Base-by-base conservation (phyloP, 78 protist genomes). In the Anaeramoeba flamelloides region DNA sequence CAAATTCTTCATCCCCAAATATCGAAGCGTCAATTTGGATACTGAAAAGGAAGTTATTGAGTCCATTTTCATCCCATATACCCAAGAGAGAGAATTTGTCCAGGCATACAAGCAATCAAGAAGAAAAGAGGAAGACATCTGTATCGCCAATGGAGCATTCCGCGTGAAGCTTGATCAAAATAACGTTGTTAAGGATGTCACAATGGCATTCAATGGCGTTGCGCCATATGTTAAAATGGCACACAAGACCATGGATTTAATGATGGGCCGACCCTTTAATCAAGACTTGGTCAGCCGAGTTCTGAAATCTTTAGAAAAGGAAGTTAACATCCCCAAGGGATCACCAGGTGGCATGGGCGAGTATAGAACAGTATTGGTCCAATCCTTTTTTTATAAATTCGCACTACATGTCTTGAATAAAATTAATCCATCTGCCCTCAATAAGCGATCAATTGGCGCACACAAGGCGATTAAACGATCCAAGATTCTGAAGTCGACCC, bases 41-140 rank as follows among this genome's bases (percentile, higher is more conserved):
- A 38, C 3, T 22, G 26, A 3, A 26, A 76, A 30, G 26, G 83
- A 81, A 8, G n/a, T 81, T 38, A 12, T 81, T 22, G 76, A 39
- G 8, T 38, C 3, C 3, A 39, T 81, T 32, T 8, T 8, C 30
- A 22, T 81, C 78, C 74, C 31, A 3, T n/a, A 53, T 77, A 30
- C 83, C 3, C 31, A 37, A 32, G 36, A 32, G 74, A 75, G 3
- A 30, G 83, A 81, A 34, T 30, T 53, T 40, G 38, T 22, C 83
- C 32, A n/a, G 32, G 74, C 78, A 41, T 26, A 30, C 17, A 81
- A 81, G 8, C 77, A 74, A 30, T 75, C 83, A 75, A 32, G 79
- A 22, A 17, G 83, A 3, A 32, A 34, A 31, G 83, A 81, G 12
- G 83, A 81, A 36, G 83, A 81, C 12, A 81, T 81, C 12, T 30